A percentile compares a stretch with the other conserved stretches of the same genome.
Evolutionary conservation across 108 stramenopile genomes (phyloP).

Genomic region (Cyclostephanos tholiformis): DNA sequence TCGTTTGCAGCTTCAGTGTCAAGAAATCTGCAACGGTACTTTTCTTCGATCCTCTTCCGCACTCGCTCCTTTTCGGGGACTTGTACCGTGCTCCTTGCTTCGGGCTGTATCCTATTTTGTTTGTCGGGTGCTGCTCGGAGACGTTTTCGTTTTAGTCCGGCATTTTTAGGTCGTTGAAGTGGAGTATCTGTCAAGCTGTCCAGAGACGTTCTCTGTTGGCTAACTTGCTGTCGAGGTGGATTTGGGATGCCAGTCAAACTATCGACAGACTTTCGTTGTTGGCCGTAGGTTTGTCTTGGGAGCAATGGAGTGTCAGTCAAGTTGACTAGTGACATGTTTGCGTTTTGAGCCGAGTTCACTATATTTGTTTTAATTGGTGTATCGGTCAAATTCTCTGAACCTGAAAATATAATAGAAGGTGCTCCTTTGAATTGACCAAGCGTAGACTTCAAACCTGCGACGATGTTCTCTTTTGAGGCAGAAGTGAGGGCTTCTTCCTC

Average conservation of each 20-base stretch:
- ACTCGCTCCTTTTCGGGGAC: constrained; percentile 26
- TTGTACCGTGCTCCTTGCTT: constrained; percentile 4
- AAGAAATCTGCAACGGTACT: constrained; percentile 41
- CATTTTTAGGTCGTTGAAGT: constrained; percentile 8
- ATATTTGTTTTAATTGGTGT: constrained; percentile 19
- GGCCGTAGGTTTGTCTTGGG: not conserved
- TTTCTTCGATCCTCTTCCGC: constrained; percentile 36
- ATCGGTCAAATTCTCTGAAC: constrained; percentile 28
- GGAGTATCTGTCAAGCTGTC: constrained; percentile 29
- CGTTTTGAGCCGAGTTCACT: not conserved
- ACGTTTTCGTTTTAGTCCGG: constrained; percentile 32
- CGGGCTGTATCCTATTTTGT: constrained; percentile 17
- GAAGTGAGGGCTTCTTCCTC: constrained; percentile 2
- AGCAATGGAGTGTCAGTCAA: constrained; percentile 20
- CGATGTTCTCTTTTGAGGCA: not conserved
- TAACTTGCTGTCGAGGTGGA: not conserved
- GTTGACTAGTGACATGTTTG: constrained; percentile 6
- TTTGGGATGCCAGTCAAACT: constrained; percentile 15
- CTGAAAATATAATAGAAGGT: not conserved
- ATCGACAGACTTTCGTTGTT: not conserved
- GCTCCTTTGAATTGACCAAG: constrained; percentile 3
- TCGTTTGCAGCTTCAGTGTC: constrained; percentile 72
- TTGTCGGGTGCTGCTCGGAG: constrained; percentile 19
- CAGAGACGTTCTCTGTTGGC: not conserved
- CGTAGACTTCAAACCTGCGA: constrained; percentile 12